Conservation (phyloP, 2,329 filamentous ascomycete genomes). For the Allantophomopsis cytisporea region DNA sequence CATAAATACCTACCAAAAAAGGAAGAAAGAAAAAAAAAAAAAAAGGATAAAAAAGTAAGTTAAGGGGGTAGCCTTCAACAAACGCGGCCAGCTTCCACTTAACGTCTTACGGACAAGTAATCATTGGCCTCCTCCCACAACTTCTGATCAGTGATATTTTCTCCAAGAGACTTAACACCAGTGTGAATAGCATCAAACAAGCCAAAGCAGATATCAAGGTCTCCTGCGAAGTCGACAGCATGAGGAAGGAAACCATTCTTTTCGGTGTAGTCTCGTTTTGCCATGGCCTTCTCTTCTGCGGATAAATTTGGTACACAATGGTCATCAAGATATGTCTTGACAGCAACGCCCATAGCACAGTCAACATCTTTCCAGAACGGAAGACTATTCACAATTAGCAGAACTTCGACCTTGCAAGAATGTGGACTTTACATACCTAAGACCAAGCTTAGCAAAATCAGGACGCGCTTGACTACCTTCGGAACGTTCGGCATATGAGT, state of each 20-base stretch:
- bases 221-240: slow-evolving; percentile 42
- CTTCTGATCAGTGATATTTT: slow-evolving; percentile 32
- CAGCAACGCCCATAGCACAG: slow-evolving; percentile 63
- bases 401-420: slow-evolving; percentile 1
- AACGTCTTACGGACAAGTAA: slow-evolving; percentile 27
- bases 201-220: slow-evolving; percentile 40
- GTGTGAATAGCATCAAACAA: slow-evolving; percentile 44
- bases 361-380: slow-evolving; percentile 60
- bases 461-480: slow-evolving; percentile 21
- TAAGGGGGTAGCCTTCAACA: too few relatives aligned
- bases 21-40: too few relatives aligned
- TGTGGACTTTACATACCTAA: slow-evolving; percentile 40
- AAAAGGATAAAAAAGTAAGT: too few relatives aligned
- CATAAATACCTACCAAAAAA: too few relatives aligned
- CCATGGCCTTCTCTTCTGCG: slow-evolving; percentile 27
- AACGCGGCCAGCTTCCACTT: background rate
- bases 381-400: slow-evolving; percentile 26
- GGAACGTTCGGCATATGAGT: slow-evolving; percentile 64
- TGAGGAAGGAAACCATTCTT: slow-evolving; percentile 36
- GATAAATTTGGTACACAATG: slow-evolving; percentile 44
- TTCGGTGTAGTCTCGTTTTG: slow-evolving; percentile 35
- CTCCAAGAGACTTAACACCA: slow-evolving; percentile 40
- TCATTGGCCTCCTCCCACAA: slow-evolving; percentile 40
- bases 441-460: slow-evolving; percentile 50
- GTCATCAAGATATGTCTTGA: slow-evolving; percentile 69